Evolutionary conservation across 2,329 filamentous ascomycete genomes (phyloP).

Genomic region (Cytospora paraplurivora): DNA sequence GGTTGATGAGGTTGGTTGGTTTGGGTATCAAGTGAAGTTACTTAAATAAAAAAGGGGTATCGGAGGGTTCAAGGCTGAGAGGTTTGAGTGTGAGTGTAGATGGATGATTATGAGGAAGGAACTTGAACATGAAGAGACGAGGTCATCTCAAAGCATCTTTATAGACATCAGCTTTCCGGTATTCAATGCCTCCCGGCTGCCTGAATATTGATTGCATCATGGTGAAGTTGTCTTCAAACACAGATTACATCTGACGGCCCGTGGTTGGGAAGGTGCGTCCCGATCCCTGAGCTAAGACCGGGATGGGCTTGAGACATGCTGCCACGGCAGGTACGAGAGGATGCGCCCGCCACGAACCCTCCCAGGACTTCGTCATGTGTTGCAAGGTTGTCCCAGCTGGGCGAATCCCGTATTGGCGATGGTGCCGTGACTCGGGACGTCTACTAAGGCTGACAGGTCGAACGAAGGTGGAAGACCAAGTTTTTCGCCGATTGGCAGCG

Average conservation of each 20-base stretch:
- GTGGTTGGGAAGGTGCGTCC: not conserved
- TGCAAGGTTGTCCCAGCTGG: not conserved
- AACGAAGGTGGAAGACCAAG: not conserved
- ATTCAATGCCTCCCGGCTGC: not conserved
- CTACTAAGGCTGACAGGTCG: not conserved
- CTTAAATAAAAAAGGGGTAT: not conserved
- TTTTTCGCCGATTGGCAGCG: conserved; percentile 4
- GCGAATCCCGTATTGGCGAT: not conserved
- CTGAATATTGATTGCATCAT: conserved; percentile 14
- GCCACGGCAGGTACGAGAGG: not conserved
- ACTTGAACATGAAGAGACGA: not conserved
- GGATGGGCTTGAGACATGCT: not conserved
- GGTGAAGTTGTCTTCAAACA: conserved; percentile 1
- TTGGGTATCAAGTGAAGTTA: conserved; percentile 25
- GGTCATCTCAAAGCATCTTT: not conserved
- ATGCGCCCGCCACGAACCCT: not conserved
- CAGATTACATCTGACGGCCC: too few relatives aligned
- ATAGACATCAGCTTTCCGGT: conserved; percentile 1
- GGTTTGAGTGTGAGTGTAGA: not conserved
- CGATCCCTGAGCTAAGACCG: not conserved
- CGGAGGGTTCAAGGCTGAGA: not conserved
- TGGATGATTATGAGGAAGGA: not conserved
- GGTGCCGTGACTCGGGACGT: not conserved
- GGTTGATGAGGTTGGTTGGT: conserved; percentile 22
- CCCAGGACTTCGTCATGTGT: not conserved